A percentile compares a stretch with the other conserved stretches of the same genome.
Conservation (phyloP, 257 asterid genomes). For the Penstemon davidsonii region DNA sequence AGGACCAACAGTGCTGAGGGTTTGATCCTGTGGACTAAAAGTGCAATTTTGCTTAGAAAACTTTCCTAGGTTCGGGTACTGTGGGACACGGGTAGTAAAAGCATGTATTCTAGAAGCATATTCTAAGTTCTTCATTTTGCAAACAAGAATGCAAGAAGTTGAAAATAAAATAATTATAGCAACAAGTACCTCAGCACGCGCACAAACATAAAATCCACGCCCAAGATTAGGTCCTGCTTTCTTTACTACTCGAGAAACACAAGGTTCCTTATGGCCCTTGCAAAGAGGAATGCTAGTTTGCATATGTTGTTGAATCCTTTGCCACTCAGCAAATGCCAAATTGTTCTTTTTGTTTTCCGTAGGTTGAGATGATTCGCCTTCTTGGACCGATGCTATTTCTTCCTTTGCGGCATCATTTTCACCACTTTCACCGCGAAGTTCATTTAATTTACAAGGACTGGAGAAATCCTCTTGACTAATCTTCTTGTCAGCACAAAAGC, state of each 20-base stretch:
- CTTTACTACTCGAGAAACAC: constrained; percentile 87
- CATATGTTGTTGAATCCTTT: constrained; percentile 91
- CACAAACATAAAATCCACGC: constrained; percentile 83
- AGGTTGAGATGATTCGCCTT: constrained; percentile 38
- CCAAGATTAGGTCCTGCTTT: constrained; percentile 88
- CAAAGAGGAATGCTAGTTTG: constrained; percentile 86
- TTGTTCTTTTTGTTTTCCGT: constrained; percentile 48
- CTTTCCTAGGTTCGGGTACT: not conserved
- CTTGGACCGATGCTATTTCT: constrained; percentile 34
- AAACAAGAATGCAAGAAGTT: constrained; percentile 19
- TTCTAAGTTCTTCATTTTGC: constrained; percentile 7
- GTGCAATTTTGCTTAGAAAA: not conserved
- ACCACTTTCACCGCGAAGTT: constrained; percentile 31
- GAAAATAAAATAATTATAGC: constrained; percentile 19
- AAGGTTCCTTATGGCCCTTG: constrained; percentile 93
- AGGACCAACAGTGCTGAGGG: too few species aligned
- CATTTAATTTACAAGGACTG: constrained; percentile 37
- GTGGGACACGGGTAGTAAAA: not conserved
- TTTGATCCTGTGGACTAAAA: too few species aligned
- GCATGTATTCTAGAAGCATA: not conserved
- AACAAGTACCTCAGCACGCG: constrained; percentile 84
- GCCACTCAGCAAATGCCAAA: constrained; percentile 79
- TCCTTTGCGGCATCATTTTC: constrained; percentile 35
- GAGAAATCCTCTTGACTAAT: constrained; percentile 39
- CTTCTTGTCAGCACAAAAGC: constrained; percentile 37